Evolutionary conservation across 225 moss, liverwort and hornwort genomes (phyloP).

Genomic region (Sphagnum tenellum): DNA sequence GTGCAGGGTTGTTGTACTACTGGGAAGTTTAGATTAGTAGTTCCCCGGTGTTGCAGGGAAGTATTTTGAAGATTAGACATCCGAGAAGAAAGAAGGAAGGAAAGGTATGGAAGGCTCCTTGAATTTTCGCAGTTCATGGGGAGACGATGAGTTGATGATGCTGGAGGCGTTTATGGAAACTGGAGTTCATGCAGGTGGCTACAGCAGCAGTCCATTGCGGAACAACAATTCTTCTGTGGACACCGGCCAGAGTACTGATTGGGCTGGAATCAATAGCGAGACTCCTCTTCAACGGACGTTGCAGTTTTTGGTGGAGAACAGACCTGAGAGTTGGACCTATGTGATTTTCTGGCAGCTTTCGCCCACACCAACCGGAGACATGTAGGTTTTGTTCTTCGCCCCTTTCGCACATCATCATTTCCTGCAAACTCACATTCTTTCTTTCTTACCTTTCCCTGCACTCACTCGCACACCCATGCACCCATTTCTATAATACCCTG

Average conservation of each 20-base stretch:
- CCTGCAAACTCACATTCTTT: too few relatives aligned
- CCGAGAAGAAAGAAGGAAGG: too few relatives aligned
- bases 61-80: too few relatives aligned
- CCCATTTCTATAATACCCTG: too few relatives aligned
- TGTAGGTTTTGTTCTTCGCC: conserved; percentile 23
- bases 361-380: conserved; percentile 21
- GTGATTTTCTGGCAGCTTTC: conserved; percentile 63
- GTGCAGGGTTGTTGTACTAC: too few relatives aligned
- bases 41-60: too few relatives aligned
- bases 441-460: too few relatives aligned
- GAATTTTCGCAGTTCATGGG: not conserved
- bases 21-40: too few relatives aligned
- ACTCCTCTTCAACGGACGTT: conserved; percentile 33
- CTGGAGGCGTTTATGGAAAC: conserved; percentile 71
- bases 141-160: conserved; percentile 22
- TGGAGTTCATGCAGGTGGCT: conserved; percentile 12
- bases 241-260: conserved; percentile 7
- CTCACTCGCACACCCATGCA: too few relatives aligned
- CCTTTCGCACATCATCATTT: not conserved
- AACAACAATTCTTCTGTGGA: conserved; percentile 12
- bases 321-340: conserved; percentile 49
- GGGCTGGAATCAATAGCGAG: conserved; percentile 26
- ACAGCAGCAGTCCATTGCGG: conserved; percentile 14
- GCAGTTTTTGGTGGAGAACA: conserved; percentile 38
- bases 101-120: too few relatives aligned